Conservation (phyloP, 352 stramenopile genomes). For the Globisporangium emineosum region DNA sequence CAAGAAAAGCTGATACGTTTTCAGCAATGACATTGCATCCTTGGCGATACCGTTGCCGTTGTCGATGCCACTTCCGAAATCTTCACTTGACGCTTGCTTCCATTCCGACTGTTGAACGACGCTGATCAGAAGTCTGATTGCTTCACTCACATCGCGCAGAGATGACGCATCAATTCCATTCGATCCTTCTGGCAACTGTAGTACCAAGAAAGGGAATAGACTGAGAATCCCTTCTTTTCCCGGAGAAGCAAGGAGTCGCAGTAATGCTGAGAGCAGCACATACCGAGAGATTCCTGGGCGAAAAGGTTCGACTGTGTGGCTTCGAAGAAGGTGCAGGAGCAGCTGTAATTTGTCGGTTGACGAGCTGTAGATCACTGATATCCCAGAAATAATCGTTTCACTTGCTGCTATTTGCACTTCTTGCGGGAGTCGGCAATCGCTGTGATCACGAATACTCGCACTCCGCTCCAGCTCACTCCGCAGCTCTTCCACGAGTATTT, state of each 20-base stretch:
- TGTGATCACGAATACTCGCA: slow-evolving; percentile 28
- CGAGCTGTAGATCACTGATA: slow-evolving; percentile 62
- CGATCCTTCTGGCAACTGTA: slow-evolving; percentile 4
- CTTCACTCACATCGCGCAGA: slow-evolving; percentile 31
- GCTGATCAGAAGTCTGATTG: slow-evolving; percentile 35
- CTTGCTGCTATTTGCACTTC: slow-evolving; percentile 57
- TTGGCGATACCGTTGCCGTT: slow-evolving; percentile 20
- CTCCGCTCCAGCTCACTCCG: slow-evolving; percentile 50
- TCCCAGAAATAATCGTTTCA: slow-evolving; percentile 56
- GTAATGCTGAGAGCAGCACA: slow-evolving; percentile 53
- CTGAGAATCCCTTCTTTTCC: slow-evolving; percentile 65
- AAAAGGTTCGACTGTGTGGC: slow-evolving; percentile 34
- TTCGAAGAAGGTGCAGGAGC: slow-evolving; percentile 56
- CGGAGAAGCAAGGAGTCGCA: slow-evolving; percentile 51
- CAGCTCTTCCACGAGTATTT: slow-evolving; percentile 31
- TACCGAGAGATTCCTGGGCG: slow-evolving; percentile 33
- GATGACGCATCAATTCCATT: background rate
- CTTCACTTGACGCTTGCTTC: background rate
- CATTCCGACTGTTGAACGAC: slow-evolving; percentile 22
- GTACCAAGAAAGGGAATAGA: slow-evolving; percentile 46
- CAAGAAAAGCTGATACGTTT: slow-evolving; percentile 76
- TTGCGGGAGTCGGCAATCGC: slow-evolving; percentile 1
- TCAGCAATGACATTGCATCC: slow-evolving; percentile 49
- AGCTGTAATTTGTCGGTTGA: slow-evolving; percentile 62
- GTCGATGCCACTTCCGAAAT: background rate